These are phyloP conservation scores for Penicillium thymicola DNA, from an alignment of 2,329 filamentous ascomycete species.

Conservation along the genomic window DNA sequence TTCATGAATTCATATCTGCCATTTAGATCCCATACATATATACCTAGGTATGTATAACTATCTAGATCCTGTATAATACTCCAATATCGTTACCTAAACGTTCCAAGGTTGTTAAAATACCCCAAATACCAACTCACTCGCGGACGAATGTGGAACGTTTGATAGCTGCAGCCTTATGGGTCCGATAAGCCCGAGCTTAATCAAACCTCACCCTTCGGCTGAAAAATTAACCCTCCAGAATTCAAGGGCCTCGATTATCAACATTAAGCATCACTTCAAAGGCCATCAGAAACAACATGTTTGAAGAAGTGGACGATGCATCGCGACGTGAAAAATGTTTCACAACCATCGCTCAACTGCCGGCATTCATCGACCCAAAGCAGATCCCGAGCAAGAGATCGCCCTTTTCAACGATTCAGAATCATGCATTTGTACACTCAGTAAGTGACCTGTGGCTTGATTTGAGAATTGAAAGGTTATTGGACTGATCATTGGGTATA, in stretches of 20 bases:
- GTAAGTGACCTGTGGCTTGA: conserved; percentile 38
- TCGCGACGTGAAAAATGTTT: conserved; percentile 61
- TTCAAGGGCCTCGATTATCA: background rate
- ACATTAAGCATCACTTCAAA: background rate
- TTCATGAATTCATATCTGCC: background rate
- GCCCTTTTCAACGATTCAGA: conserved; percentile 68
- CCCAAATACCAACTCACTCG: background rate
- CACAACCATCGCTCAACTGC: conserved; percentile 66
- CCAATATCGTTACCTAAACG: background rate
- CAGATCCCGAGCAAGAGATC: conserved; percentile 70
- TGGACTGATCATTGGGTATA: conserved; percentile 39
- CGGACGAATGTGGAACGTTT: background rate
- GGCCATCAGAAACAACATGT: conserved; percentile 32
- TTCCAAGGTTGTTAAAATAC: background rate
- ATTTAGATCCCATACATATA: background rate
- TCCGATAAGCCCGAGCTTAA: conserved; percentile 13
- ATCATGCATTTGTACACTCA: conserved; percentile 66
- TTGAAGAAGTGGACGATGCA: conserved; percentile 42
- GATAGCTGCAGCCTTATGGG: conserved; percentile 11
- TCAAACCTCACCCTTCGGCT: conserved; percentile 7
- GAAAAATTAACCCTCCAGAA: conserved; percentile 1
- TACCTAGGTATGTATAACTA: too few species aligned
- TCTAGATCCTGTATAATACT: background rate
- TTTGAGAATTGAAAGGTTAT: background rate
- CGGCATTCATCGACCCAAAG: conserved; percentile 64